Percentiles rank a stretch among this genome's conserved stretches.
phyloP scores from a whole-genome alignment of 768 basidiomycete species.

The Kwoniella newhampshirensis region DNA sequence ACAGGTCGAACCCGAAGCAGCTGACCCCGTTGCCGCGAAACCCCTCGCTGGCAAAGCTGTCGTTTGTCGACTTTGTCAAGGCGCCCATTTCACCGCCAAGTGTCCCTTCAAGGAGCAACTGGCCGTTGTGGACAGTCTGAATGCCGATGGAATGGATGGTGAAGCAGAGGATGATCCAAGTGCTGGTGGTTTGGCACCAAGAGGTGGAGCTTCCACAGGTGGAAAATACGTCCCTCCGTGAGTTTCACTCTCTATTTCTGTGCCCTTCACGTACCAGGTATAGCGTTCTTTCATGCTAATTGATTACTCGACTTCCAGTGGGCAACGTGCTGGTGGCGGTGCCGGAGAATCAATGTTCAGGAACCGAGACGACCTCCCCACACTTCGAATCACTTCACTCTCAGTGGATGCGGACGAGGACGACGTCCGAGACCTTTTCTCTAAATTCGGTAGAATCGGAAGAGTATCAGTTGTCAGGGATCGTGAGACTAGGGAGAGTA shows the following conservation, averaged over 20 bases:
- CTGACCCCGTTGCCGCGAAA: conserved; percentile 66
- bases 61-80: conserved; percentile 88
- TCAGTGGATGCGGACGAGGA: conserved; percentile 92
- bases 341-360: conserved; percentile 77
- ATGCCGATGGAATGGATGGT: conserved; percentile 60
- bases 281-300: neutral
- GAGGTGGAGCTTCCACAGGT: conserved; percentile 55
- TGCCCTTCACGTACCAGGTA: neutral
- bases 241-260: conserved; percentile 3
- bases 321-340: conserved; percentile 68
- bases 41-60: conserved; percentile 71
- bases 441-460: conserved; percentile 76
- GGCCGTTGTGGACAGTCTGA: conserved; percentile 40
- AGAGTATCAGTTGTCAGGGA: conserved; percentile 94
- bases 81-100: conserved; percentile 95
- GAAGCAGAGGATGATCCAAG: conserved; percentile 57
- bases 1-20: conserved; percentile 63
- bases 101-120: conserved; percentile 97
- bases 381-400: conserved; percentile 94
- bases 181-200: conserved; percentile 32
- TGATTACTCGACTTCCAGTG: conserved; percentile 46
- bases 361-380: conserved; percentile 86
- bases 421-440: conserved; percentile 87
- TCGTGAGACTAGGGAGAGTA: conserved; percentile 88
- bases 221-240: conserved; percentile 72